Conservation (phyloP, 352 stramenopile species). For the Globisporangium heterothallicum region DNA sequence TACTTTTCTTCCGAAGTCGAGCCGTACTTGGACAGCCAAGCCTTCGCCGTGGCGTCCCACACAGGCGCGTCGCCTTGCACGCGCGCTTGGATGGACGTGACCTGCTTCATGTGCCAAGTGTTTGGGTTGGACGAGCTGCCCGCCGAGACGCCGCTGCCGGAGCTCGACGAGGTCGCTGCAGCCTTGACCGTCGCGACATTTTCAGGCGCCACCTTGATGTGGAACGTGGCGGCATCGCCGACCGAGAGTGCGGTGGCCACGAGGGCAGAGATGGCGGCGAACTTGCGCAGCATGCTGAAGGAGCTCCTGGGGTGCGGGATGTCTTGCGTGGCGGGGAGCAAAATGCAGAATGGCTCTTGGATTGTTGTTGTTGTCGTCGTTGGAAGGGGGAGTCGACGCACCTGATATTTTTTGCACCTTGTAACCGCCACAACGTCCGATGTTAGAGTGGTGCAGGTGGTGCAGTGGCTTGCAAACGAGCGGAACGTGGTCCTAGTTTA, state of each 20-base stretch:
- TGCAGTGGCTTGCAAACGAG: too few species aligned
- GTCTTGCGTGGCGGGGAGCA: not conserved
- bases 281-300: constrained; percentile 12
- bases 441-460: too few species aligned
- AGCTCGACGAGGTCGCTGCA: constrained; percentile 1
- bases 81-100: constrained; percentile 51
- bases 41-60: constrained; percentile 25
- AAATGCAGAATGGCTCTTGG: not conserved
- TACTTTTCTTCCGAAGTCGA: constrained; percentile 30
- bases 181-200: constrained; percentile 1
- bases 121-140: constrained; percentile 5
- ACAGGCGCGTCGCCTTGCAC: constrained; percentile 43
- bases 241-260: constrained; percentile 12
- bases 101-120: constrained; percentile 29
- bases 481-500: not conserved
- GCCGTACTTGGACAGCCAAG: constrained; percentile 35
- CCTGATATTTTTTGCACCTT: not conserved
- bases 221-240: constrained; percentile 10
- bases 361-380: too few species aligned
- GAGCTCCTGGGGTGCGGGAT: too few species aligned
- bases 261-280: constrained; percentile 9
- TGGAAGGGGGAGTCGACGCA: too few species aligned
- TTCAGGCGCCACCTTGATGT: constrained; percentile 11
- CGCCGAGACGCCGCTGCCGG: not conserved
- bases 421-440: too few species aligned